Evolutionary conservation across 768 basidiomycete genomes (phyloP).

Genomic region (Boletales sp.): DNA sequence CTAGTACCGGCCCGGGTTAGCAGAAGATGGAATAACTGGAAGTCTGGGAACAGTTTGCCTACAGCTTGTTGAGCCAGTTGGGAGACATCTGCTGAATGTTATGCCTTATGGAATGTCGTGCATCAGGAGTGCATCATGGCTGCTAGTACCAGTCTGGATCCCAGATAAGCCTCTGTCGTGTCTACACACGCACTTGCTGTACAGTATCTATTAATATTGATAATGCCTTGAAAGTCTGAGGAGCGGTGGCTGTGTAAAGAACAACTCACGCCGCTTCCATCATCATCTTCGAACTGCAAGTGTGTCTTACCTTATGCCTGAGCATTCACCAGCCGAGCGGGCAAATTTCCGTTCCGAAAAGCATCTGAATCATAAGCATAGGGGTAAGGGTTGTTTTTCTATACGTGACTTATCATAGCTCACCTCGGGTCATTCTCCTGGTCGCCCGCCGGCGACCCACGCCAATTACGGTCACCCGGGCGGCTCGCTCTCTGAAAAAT

Average conservation of each 20-base stretch:
- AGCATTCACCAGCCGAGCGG: conserved; percentile 7
- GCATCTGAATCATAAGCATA: conserved; percentile 6
- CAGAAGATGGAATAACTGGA: too few relatives aligned
- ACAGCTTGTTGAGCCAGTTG: too few relatives aligned
- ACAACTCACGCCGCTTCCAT: neutral
- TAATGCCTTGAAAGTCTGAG: neutral
- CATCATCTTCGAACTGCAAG: neutral
- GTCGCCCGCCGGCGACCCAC: conserved; percentile 15
- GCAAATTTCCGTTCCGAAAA: conserved; percentile 7
- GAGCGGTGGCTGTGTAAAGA: conserved; percentile 1
- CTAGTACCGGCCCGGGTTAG: too few relatives aligned
- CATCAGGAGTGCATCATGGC: too few relatives aligned
- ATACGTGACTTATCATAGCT: conserved; percentile 12
- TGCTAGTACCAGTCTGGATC: too few relatives aligned
- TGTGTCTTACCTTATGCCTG: conserved; percentile 9
- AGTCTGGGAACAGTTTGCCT: too few relatives aligned
- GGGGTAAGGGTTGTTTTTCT: conserved; percentile 21
- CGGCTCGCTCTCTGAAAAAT: conserved; percentile 6
- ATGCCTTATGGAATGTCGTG: too few relatives aligned
- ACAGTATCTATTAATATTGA: too few relatives aligned
- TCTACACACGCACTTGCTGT: too few relatives aligned
- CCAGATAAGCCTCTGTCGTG: too few relatives aligned
- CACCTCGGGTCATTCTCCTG: conserved; percentile 22
- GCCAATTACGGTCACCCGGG: conserved; percentile 16
- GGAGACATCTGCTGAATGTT: too few relatives aligned